Percentiles rank a stretch among this genome's conserved stretches.
These are phyloP conservation scores for Acer yangbiense DNA, from an alignment of 345 rosid genomes.

Conservation along the genomic window DNA sequence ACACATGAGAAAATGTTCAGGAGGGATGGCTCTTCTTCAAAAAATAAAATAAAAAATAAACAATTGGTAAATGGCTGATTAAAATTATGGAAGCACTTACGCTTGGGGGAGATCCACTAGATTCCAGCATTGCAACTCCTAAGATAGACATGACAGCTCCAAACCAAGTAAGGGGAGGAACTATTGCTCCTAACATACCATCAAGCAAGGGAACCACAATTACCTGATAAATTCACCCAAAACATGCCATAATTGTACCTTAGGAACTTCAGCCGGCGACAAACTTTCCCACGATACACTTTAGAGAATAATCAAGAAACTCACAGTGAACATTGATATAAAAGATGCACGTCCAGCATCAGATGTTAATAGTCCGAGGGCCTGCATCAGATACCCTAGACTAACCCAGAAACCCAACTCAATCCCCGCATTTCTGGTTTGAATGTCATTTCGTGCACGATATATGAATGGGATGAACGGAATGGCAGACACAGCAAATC, in stretches of 20 bases:
- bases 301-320: constrained; percentile 23
- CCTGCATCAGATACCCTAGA: constrained; percentile 61
- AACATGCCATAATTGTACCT: constrained; percentile 18
- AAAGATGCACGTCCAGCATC: constrained; percentile 68
- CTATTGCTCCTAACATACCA: constrained; percentile 66
- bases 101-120: constrained; percentile 61
- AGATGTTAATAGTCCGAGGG: constrained; percentile 56
- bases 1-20: neutral
- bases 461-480: constrained; percentile 55
- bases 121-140: constrained; percentile 67
- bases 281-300: neutral
- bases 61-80: constrained; percentile 2
- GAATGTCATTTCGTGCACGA: constrained; percentile 38
- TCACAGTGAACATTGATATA: constrained; percentile 52
- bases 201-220: constrained; percentile 72
- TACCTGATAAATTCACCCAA: constrained; percentile 44
- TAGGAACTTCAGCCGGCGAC: constrained; percentile 16
- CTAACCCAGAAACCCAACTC: constrained; percentile 73
- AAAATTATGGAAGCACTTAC: constrained; percentile 30
- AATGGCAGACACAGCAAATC: constrained; percentile 55
- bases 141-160: constrained; percentile 56
- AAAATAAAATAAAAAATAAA: too few relatives aligned
- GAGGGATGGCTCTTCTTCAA: too few relatives aligned
- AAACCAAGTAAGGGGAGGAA: constrained; percentile 65
- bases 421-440: constrained; percentile 56